Conservation (phyloP, 345 rosid species). For the Geranium rotundifolium region DNA sequence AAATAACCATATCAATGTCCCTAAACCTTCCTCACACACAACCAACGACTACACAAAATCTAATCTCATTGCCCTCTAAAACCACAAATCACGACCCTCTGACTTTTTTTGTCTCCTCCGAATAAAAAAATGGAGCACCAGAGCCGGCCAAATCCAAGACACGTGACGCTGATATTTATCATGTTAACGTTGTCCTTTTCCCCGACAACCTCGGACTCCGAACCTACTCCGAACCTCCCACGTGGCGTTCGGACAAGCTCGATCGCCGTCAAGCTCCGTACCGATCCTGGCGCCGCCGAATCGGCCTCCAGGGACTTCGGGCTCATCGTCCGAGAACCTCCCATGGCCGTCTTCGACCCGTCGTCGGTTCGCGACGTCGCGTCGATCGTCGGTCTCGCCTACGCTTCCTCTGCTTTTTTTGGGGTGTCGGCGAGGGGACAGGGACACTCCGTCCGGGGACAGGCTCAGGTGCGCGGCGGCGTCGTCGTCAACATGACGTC, state of each 20-base stretch:
- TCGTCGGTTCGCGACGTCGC: background rate
- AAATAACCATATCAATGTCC: no score
- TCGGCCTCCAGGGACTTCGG: background rate
- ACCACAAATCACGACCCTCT: no score
- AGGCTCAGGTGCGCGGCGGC: slow-evolving; percentile 31
- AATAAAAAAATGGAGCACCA: background rate
- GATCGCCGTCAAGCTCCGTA: background rate
- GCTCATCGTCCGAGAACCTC: background rate
- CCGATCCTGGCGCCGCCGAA: background rate
- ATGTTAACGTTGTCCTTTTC: background rate
- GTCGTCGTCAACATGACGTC: slow-evolving; percentile 34
- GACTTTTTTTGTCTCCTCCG: background rate
- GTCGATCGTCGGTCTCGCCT: background rate
- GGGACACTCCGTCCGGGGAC: slow-evolving; percentile 34
- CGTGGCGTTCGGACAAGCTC: background rate
- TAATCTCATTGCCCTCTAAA: no score
- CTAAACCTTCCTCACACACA: no score
- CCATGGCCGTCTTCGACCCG: background rate
- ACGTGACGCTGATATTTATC: background rate
- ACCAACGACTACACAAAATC: no score
- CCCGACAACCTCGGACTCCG: background rate
- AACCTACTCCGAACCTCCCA: background rate
- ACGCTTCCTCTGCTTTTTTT: slow-evolving; percentile 4
- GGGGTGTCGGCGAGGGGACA: slow-evolving; percentile 33
- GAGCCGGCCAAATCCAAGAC: background rate